Conservation (phyloP, 2,329 filamentous ascomycete species). For the Massarina eburnea region DNA sequence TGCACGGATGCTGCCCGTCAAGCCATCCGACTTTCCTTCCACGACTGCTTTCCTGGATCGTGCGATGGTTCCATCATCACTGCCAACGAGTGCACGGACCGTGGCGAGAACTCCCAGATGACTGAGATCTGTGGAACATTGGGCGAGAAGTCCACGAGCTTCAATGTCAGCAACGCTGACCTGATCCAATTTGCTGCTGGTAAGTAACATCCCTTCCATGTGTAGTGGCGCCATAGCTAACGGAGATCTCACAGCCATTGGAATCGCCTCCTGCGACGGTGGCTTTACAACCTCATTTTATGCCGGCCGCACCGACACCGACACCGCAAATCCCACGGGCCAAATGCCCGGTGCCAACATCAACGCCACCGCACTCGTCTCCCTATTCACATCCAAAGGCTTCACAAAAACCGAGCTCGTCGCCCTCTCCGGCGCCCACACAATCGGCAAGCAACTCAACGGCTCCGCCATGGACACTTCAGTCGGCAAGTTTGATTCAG, state of each 20-base stretch:
- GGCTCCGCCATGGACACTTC: constrained; percentile 20
- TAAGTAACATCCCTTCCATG: background rate
- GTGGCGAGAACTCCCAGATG: constrained; percentile 46
- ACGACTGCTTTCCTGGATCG: constrained; percentile 9
- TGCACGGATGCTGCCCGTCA: constrained; percentile 9
- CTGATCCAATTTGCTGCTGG: constrained; percentile 17
- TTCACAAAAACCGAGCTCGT: constrained; percentile 23
- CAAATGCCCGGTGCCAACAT: constrained; percentile 8
- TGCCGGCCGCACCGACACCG: constrained; percentile 11
- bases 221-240: background rate
- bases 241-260: background rate
- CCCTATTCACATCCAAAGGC: constrained; percentile 19
- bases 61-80: constrained; percentile 13
- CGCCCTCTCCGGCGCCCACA: constrained; percentile 25
- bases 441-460: constrained; percentile 16
- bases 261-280: constrained; percentile 10
- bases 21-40: constrained; percentile 13
- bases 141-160: constrained; percentile 38
- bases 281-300: constrained; percentile 7
- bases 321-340: constrained; percentile 1
- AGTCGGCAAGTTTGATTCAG: constrained; percentile 20
- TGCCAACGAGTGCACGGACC: constrained; percentile 6
- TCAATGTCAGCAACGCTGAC: constrained; percentile 19
- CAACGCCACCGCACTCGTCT: constrained; percentile 7
- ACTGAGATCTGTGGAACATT: constrained; percentile 41